Conservation (phyloP, 345 rosid genomes). For the Ceriops tagal region DNA sequence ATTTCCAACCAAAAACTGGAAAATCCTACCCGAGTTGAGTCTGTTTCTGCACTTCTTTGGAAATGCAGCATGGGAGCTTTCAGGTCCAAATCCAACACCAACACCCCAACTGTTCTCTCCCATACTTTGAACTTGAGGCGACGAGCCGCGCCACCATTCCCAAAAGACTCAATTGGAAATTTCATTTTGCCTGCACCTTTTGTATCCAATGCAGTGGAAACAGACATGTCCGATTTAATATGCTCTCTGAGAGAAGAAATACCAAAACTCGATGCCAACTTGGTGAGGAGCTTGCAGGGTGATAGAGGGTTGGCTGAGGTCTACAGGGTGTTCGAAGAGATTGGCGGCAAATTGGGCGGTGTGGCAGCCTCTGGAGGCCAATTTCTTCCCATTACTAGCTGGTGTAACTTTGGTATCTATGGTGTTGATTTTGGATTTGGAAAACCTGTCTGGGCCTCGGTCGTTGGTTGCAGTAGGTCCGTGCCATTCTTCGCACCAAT, state of each 20-base stretch:
- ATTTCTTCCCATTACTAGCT: slow-evolving; percentile 16
- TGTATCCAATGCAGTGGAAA: background rate
- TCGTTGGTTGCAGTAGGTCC: background rate
- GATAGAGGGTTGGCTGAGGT: background rate
- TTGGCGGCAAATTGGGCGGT: background rate
- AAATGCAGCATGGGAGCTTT: background rate
- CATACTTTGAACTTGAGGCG: background rate
- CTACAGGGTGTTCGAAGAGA: background rate
- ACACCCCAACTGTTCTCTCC: background rate
- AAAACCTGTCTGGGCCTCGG: slow-evolving; percentile 26
- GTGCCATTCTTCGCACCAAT: slow-evolving; percentile 5
- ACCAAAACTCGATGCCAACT: no score
- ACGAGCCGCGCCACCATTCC: background rate
- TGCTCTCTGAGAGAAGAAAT: no score
- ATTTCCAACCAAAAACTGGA: background rate
- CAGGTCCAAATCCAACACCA: background rate
- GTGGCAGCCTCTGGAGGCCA: background rate
- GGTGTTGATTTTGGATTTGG: slow-evolving; percentile 38
- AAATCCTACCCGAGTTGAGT: slow-evolving; percentile 6
- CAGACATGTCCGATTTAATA: no score
- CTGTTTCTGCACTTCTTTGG: background rate
- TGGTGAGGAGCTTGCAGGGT: no score
- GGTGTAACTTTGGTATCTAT: slow-evolving; percentile 25
- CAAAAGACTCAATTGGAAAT: background rate
- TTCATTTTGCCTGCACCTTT: background rate